A percentile compares a stretch with the other conserved stretches of the same genome.
Evolutionary conservation across 768 basidiomycete species (phyloP).

Genomic region (Terana coerulea): DNA sequence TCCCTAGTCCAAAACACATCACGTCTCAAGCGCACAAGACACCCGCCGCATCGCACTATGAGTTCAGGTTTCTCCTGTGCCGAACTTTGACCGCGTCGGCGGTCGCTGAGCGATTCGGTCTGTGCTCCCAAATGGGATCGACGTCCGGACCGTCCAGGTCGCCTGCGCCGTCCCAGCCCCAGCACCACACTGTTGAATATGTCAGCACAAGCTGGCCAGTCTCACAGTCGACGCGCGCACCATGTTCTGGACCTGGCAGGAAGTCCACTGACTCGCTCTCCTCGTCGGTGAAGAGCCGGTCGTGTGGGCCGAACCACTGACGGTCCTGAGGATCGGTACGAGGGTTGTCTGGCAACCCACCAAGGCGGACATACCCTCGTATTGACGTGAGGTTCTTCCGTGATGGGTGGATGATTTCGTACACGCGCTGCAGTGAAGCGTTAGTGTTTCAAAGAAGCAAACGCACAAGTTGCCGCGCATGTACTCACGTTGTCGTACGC

Average conservation of each 20-base stretch:
- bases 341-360: constrained; percentile 95
- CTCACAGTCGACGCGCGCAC: no score
- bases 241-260: constrained; percentile 76
- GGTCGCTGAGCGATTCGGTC: constrained; percentile 60
- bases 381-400: constrained; percentile 95
- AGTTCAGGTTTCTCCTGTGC: constrained; percentile 44
- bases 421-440: constrained; percentile 68
- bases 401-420: constrained; percentile 88
- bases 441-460: neutral
- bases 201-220: constrained; percentile 15
- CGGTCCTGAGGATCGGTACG: constrained; percentile 96
- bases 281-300: constrained; percentile 87
- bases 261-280: constrained; percentile 79
- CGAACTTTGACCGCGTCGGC: constrained; percentile 61
- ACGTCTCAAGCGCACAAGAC: no score
- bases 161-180: constrained; percentile 99
- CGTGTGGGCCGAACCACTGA: constrained; percentile 98
- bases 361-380: constrained; percentile 88
- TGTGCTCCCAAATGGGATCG: constrained; percentile 93
- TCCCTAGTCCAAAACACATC: no score
- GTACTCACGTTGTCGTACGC: constrained; percentile 83
- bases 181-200: constrained; percentile 82
- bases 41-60: no score
- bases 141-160: constrained; percentile 98
- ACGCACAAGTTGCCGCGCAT: neutral